Evolutionary conservation across 768 basidiomycete species (phyloP), one percentile per base, ranked within the genome.

Genomic region (Neoboletus magnificus): DNA sequence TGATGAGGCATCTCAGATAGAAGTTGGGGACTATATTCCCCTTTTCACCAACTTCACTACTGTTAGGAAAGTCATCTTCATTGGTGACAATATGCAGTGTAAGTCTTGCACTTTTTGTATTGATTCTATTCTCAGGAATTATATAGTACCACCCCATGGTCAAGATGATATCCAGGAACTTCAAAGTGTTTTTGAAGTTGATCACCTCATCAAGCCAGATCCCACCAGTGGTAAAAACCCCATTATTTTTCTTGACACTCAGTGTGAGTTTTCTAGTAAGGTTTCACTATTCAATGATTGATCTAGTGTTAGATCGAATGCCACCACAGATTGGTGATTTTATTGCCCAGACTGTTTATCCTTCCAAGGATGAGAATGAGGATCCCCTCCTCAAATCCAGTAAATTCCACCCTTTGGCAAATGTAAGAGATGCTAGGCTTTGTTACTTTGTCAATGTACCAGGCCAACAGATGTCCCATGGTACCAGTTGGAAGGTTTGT

Each of bases 141-240:
- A 30, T 62, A 20, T 57, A 93, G 91, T 93, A 62, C 88, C 91
- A 60, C 91, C 91, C 2, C 81, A 77, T 83, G 90, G 89, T 10
- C 81, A 88, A 60, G 88, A 89, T 59, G 79, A 86, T 41, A 73
- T 86, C 39, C 67, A 77, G 54, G 79, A 79, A 2, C 74, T 92
- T 13, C 77, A 86, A 57, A 91, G 89, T 62, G 81, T 93, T 11
- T 92, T 93, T 80, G 90, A 92, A 57, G 65, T 88, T n/a, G 46
- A 71, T 0, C 86, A 92, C 64, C 74, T 93, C 4, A 64, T n/a
- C 1, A 54, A 57, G 11, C 50, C 68, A 4, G 66, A 72, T 11
- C 12, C 55, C 11, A 16, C 40, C 9, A 61, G 40, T 50, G 43
- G 57, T 50, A 64, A 69, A 15, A 68, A 66, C 4, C 62, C 73